Evolutionary conservation across 2,329 filamentous ascomycete genomes (phyloP).

Genomic region (Scedosporium aurantiacum): DNA sequence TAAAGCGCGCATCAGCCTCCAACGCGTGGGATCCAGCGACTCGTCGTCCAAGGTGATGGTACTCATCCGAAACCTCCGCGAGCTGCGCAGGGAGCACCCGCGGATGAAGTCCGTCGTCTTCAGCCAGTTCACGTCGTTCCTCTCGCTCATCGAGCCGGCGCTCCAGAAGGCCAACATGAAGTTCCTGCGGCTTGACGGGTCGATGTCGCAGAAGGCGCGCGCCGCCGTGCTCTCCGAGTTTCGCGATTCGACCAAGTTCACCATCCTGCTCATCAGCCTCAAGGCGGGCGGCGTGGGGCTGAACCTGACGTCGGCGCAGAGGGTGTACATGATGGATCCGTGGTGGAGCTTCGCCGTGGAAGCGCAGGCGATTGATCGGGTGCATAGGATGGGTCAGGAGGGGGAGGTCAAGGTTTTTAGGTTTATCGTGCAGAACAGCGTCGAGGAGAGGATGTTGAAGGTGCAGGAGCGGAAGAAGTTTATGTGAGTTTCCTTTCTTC

Average conservation of each 20-base stretch:
- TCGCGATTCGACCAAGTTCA: conserved; percentile 43
- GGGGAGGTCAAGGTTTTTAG: conserved; percentile 74
- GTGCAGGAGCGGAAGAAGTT: conserved; percentile 96
- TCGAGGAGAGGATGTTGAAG: conserved; percentile 88
- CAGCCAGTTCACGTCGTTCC: conserved; percentile 93
- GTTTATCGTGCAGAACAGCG: conserved; percentile 82
- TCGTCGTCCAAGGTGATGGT: conserved; percentile 85
- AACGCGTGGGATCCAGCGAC: conserved; percentile 48
- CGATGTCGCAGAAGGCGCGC: conserved; percentile 76
- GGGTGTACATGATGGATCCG: conserved; percentile 98
- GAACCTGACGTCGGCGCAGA: conserved; percentile 78
- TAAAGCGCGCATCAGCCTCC: conserved; percentile 45
- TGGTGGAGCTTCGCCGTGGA: conserved; percentile 99
- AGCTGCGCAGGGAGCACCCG: conserved; percentile 53
- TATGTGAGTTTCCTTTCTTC: conserved; percentile 49
- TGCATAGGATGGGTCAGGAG: conserved; percentile 92
- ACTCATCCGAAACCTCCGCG: conserved; percentile 63
- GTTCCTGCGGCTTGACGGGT: conserved; percentile 82
- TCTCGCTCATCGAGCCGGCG: conserved; percentile 79
- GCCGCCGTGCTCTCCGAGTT: conserved; percentile 71
- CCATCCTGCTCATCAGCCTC: conserved; percentile 71
- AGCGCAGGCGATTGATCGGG: conserved; percentile 92
- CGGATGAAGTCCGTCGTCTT: conserved; percentile 84
- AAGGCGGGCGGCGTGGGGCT: conserved; percentile 87
- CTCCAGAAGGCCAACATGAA: conserved; percentile 60